Evolutionary conservation across 1,139 yeast species (phyloP), one percentile per base, ranked within the genome.

Genomic region (Pneumocystis canis): DNA sequence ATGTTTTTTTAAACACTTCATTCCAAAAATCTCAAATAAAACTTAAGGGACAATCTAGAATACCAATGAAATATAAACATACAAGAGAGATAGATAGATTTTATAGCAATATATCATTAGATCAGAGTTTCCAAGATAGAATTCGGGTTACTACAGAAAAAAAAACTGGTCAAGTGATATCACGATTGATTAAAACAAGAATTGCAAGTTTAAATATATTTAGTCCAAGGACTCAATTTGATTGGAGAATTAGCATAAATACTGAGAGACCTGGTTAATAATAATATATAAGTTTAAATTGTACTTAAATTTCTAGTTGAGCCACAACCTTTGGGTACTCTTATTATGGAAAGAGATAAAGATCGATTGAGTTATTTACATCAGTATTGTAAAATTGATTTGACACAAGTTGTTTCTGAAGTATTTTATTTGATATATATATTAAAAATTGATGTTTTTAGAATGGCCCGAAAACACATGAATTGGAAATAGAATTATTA

Each of bases 181-280:
- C 54, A 47, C 54, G 54, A 14, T 25, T 47, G 31, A 47, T 47
- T 47, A 67, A 67, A 61, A 61, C 62, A 30, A 62, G 65, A 41
- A 54, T 67, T 30, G 66, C 63, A 20, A 62, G 66, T 33, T 25
- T 67, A 33, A 60, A 63, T 59, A 54, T 67, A 35, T 65, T 59
- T 58, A 64, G 68, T 25, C 69, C 69, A 18, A 58, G 37, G 14
- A 31, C 53, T 18, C 59, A 59, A 20, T 65, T 66, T 39, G 69
- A 67, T 58, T 58, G 61, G 35, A 66, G 69, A 41, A 54, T 67
- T 33, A 59, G 65, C 58, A 54, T 67, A 32, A 66, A 65, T 58
- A 59, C 60, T 56, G 69, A 67, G 63, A 31, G 41, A 61, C 66
- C 61, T 28, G 62, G 35, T 33, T 59, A 16, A 35, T 58, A 28